Evolutionary conservation across 495 filamentous ascomycete genomes (phyloP).

Genomic region (Annulohypoxylon bovei): DNA sequence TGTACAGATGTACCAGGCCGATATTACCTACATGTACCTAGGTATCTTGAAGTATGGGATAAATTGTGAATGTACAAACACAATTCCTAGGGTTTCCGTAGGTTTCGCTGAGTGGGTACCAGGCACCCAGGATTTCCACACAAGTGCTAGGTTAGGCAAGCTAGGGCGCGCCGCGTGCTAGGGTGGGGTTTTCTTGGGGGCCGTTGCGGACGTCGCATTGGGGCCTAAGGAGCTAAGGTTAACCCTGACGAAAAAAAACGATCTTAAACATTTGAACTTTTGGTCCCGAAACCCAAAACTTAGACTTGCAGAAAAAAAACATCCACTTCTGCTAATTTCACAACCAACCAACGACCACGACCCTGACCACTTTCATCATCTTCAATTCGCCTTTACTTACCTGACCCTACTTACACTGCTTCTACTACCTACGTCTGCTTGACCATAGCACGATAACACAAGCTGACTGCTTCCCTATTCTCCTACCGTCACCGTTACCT

Average conservation of each 20-base stretch:
- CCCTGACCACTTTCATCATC: not conserved
- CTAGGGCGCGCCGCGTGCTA: not conserved
- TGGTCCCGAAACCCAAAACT: constrained; percentile 19
- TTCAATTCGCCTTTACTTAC: constrained; percentile 6
- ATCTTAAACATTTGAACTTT: constrained; percentile 27
- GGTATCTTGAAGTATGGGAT: not conserved
- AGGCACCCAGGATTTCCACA: not conserved
- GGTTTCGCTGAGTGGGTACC: constrained; percentile 41
- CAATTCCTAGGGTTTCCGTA: constrained; percentile 43
- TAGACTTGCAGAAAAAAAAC: constrained; percentile 26
- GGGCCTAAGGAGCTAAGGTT: constrained; percentile 12
- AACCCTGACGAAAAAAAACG: constrained; percentile 25
- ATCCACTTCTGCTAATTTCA: constrained; percentile 2
- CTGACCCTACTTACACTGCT: constrained; percentile 1
- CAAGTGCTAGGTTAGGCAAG: not conserved
- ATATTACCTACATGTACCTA: not conserved
- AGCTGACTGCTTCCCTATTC: not conserved
- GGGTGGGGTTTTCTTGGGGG: constrained; percentile 1
- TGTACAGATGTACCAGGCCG: no score
- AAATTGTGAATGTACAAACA: not conserved
- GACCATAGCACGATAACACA: not conserved
- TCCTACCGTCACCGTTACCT: not conserved
- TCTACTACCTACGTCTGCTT: not conserved
- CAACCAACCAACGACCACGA: constrained; percentile 14
- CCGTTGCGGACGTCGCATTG: not conserved